phyloP scores from a whole-genome alignment of 257 asterid genomes.

The Nemophila menziesii region DNA sequence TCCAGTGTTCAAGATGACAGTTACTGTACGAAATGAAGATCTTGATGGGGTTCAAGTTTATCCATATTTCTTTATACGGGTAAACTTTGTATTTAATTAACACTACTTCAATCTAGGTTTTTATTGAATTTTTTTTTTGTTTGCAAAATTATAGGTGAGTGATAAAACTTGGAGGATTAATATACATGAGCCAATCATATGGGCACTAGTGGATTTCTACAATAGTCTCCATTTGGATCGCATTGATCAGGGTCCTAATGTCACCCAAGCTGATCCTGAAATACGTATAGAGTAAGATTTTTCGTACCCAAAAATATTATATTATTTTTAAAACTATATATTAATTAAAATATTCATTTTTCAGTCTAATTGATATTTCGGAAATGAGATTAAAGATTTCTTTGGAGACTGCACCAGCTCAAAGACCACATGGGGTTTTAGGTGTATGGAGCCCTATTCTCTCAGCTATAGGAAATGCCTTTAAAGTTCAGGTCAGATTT shows the following conservation, averaged over 20 bases:
- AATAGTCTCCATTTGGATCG: conserved; percentile 74
- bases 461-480: conserved; percentile 95
- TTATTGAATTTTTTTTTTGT: conserved; percentile 12
- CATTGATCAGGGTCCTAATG: conserved; percentile 53
- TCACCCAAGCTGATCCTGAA: conserved; percentile 97
- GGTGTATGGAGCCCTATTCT: conserved; percentile 98
- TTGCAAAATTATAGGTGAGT: conserved; percentile 47
- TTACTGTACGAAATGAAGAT: conserved; percentile 63
- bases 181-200: conserved; percentile 89
- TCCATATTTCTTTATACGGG: conserved; percentile 79
- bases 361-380: conserved; percentile 91
- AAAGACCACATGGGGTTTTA: conserved; percentile 84
- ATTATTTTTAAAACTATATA: too few relatives aligned
- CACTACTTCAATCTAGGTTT: conserved; percentile 5
- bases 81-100: conserved; percentile 20
- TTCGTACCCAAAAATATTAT: too few relatives aligned
- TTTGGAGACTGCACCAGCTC: conserved; percentile 85
- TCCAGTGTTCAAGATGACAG: conserved; percentile 91
- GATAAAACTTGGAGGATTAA: conserved; percentile 84
- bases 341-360: too few relatives aligned
- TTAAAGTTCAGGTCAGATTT: conserved; percentile 66
- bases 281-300: conserved; percentile 81
- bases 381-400: conserved; percentile 79
- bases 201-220: conserved; percentile 87
- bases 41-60: conserved; percentile 80